Base-by-base conservation (phyloP, 257 asterid species). In the Rauvolfia tetraphylla region DNA sequence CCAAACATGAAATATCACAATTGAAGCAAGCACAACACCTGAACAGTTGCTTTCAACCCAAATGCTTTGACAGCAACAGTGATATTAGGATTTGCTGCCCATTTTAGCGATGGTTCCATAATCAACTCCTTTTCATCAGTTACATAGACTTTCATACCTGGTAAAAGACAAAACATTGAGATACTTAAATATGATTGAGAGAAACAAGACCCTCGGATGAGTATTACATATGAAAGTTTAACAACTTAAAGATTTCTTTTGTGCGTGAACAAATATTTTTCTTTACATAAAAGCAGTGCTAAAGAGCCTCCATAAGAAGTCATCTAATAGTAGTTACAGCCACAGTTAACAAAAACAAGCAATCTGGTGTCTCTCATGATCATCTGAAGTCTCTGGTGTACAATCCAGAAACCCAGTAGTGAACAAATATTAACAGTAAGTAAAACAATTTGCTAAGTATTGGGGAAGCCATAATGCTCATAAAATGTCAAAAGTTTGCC, bases 1-100 rank as follows among this genome's bases (percentile, higher is more conserved):
- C 17, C 25, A 39, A 53, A 42, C 33, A 70, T 57, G 49, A 66
- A 29, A 54, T 49, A 80, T 61, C 29, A 3, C 22, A 1, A 41
- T 48, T 53, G 15, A 76, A 29, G 36, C 73, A 61, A 75, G 82
- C 62, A 77, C 62, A 75, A 65, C 70, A 93, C 99, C 97, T 95
- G 99, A 84, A 85, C 90, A 34, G 98, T 95, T 59, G 96, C 92
- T 83, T 90, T 93, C 73, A 95, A 75, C 77, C 99, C 97, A 71
- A 70, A 95, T 70, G 99, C 96, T 87, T 73, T 93, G 68, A 89
- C 91, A 51, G 89, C 92, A 75, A 95, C 83, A 34, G 87, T 77
- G 44, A 95, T 83, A 79, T 95, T 88, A 79, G 99, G 99, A 87
- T 93, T 93, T 58, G 92, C 98, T 1, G 99, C 99, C 99, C 99